These are phyloP conservation scores for Amoebophrya sp. DNA, from an alignment of 169 alveolate species.

Conservation along the genomic window DNA sequence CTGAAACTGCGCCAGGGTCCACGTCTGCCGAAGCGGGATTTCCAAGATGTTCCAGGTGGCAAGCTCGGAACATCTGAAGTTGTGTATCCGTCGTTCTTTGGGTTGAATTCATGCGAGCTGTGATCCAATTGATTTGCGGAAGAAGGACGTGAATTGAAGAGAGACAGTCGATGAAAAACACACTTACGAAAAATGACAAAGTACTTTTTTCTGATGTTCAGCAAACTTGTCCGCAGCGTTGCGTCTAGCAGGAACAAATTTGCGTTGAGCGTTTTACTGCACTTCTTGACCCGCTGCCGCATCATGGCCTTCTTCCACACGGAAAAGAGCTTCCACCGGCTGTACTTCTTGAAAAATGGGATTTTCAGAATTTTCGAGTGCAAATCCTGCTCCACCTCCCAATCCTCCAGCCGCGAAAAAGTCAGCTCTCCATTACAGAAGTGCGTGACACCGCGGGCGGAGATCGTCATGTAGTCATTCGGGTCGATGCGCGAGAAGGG, in stretches of 20 bases:
- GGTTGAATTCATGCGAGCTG: no score
- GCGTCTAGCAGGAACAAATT: conserved; percentile 66
- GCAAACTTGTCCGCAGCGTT: conserved; percentile 49
- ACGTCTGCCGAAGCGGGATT: neutral
- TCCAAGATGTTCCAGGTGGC: neutral
- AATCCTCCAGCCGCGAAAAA: conserved; percentile 62
- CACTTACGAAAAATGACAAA: no score
- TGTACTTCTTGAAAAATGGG: conserved; percentile 52
- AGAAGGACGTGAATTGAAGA: no score
- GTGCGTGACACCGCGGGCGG: conserved; percentile 53
- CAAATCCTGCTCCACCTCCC: conserved; percentile 72
- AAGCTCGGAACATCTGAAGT: neutral
- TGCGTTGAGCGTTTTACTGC: conserved; percentile 57
- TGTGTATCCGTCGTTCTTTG: no score
- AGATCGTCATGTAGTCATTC: conserved; percentile 53
- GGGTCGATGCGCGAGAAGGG: conserved; percentile 52
- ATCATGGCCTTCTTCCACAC: conserved; percentile 68
- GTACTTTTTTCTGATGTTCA: neutral
- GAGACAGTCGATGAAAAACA: no score
- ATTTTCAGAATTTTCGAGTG: conserved; percentile 49
- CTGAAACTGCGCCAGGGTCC: neutral
- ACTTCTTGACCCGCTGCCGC: conserved; percentile 32
- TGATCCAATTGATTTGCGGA: no score
- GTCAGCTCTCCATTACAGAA: conserved; percentile 47
- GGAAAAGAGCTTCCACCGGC: conserved; percentile 71